Evolutionary conservation across 768 basidiomycete species (phyloP).

Genomic region (Mrakia blollopis): DNA sequence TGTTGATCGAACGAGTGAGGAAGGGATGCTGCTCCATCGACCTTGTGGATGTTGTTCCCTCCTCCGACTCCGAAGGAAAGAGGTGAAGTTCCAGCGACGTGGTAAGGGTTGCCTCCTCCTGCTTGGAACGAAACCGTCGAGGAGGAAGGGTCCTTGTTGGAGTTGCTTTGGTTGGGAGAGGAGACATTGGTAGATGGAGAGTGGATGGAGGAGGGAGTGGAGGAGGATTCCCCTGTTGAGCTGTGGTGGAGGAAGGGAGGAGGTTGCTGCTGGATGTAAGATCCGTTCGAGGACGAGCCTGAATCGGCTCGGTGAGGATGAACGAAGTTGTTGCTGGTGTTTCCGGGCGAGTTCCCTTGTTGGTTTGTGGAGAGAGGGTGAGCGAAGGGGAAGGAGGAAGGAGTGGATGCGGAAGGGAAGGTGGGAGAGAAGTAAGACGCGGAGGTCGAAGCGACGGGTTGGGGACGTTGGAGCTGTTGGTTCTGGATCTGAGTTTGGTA

Average conservation of each 20-base stretch:
- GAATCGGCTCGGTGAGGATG: neutral
- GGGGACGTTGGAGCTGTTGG: neutral
- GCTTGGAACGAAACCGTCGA: neutral
- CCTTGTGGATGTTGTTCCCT: too few relatives aligned
- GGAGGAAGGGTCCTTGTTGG: neutral
- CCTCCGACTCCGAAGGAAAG: too few relatives aligned
- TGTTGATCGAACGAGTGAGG: too few relatives aligned
- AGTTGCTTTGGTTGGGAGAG: neutral
- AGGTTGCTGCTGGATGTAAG: neutral
- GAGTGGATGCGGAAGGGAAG: neutral
- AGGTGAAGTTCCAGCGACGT: neutral
- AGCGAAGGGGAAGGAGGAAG: neutral
- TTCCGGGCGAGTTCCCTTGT: too few relatives aligned
- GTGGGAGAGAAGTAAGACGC: neutral
- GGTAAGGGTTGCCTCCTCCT: neutral
- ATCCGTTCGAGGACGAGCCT: neutral
- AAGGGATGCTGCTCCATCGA: neutral
- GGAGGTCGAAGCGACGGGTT: neutral
- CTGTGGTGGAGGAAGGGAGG: constrained; percentile 7
- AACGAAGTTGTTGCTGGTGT: neutral
- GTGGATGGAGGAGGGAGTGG: constrained; percentile 6
- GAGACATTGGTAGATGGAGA: neutral
- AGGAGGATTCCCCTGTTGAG: constrained; percentile 6
- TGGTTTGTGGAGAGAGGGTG: neutral
- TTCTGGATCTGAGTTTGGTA: neutral